These are phyloP conservation scores for Ustilago crameri DNA, from an alignment of 1,284 basidiomycete species.

Conservation along the genomic window DNA sequence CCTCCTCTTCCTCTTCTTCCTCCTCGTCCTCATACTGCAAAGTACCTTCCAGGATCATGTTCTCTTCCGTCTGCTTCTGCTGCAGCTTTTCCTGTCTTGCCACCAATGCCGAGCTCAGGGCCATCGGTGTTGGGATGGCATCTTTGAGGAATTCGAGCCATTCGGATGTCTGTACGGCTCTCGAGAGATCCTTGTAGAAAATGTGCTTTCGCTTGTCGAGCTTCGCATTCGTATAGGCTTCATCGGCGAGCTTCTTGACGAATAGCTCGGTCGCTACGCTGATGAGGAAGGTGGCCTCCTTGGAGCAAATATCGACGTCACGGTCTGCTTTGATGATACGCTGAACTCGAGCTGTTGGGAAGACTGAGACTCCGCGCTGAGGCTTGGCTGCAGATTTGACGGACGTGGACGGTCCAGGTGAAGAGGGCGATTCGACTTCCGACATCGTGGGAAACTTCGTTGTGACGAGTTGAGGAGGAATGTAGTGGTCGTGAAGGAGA, in stretches of 20 bases:
- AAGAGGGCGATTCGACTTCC: constrained; percentile 9
- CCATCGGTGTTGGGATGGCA: constrained; percentile 49
- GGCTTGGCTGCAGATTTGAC: constrained; percentile 5
- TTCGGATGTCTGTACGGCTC: constrained; percentile 55
- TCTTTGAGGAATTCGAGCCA: constrained; percentile 56
- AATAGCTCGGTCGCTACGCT: constrained; percentile 59
- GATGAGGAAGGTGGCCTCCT: constrained; percentile 61
- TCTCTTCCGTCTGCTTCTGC: constrained; percentile 32
- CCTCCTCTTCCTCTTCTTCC: constrained; percentile 23
- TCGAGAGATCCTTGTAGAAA: constrained; percentile 58
- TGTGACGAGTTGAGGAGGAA: neutral
- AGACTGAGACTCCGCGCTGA: constrained; percentile 43
- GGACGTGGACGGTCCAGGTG: constrained; percentile 15
- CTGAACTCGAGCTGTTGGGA: constrained; percentile 53
- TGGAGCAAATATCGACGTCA: constrained; percentile 61
- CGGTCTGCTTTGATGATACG: constrained; percentile 63
- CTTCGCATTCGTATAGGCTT: constrained; percentile 56
- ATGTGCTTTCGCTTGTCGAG: constrained; percentile 58
- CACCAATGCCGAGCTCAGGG: constrained; percentile 49
- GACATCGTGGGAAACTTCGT: constrained; percentile 6
- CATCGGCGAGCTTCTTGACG: constrained; percentile 54
- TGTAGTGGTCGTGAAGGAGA: neutral
- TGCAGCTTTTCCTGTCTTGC: constrained; percentile 37
- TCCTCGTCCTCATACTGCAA: constrained; percentile 35
- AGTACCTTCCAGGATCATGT: constrained; percentile 45